Evolutionary conservation across 176 grass and related monocot species (phyloP), one percentile per base, ranked within the genome.

Genomic region (Rhynchospora tenuis): DNA sequence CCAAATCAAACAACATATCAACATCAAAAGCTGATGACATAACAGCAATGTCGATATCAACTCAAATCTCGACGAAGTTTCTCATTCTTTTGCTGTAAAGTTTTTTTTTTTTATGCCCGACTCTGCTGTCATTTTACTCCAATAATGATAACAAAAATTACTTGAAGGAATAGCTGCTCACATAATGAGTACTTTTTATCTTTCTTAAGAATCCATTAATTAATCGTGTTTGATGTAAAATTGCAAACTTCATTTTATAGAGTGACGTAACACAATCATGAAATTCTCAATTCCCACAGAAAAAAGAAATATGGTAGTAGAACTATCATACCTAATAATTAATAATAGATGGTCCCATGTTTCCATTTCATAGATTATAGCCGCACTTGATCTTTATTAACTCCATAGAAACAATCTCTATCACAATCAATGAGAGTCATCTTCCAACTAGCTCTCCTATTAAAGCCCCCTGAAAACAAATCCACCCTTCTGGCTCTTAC

Each of bases 361-460:
- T 31, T 76, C 13, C 6, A 76, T 28, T 54, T 55, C 73, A 54
- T 2, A 55, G 47, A 17, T 75, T 28, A 31, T 14, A 76, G 6
- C 6, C 46, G 54, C 23, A 76, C 13, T 29, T 76, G 73, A 76
- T 76, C 73, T 3, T 76, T 55, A 55, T 29, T 17, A 55, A 52
- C 14, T 55, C 66, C 73, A 76, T 23, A 76, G 23, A 75, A 75
- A 75, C 72, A 54, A 75, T 47, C 47, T 73, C 70, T 50, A 76
- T 76, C 73, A 76, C 73, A 76, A 76, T 76, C 73, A 76, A 31
- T 76, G 73, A 55, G 0, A 52, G 46, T 29, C 16, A 22, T 54
- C 48, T 54, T 55, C 73, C 73, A 29, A 76, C 48, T 55, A 29
- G 47, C 51, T 74, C 15, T 27, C 24, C 22, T 75, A 52, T 52